Evolutionary conservation across 371 early-diverging fungal genomes (phyloP).

Genomic region (Mortierella polycephala): DNA sequence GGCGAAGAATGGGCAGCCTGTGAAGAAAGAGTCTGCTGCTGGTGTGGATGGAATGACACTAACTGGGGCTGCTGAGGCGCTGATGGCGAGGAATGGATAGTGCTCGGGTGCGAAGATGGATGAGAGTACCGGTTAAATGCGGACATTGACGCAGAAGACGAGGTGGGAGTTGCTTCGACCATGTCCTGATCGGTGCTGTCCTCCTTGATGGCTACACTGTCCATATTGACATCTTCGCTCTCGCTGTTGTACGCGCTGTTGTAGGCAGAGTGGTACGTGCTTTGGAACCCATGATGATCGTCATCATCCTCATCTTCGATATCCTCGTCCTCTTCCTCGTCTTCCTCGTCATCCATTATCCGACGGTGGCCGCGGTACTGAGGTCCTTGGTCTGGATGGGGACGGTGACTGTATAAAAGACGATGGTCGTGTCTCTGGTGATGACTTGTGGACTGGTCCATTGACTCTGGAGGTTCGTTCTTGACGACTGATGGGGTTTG

Average conservation of each 20-base stretch:
- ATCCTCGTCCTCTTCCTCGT: slow-evolving; percentile 30
- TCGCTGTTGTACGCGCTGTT: slow-evolving; percentile 52
- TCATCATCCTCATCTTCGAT: slow-evolving; percentile 41
- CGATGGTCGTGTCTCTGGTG: slow-evolving; percentile 1
- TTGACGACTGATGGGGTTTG: slow-evolving; percentile 9
- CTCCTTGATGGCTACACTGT: slow-evolving; percentile 54
- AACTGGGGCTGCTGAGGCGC: slow-evolving; percentile 2
- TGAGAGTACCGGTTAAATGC: slow-evolving; percentile 17
- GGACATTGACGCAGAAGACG: slow-evolving; percentile 22
- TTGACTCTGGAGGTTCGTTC: slow-evolving; percentile 7
- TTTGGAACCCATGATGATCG: slow-evolving; percentile 27
- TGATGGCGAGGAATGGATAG: slow-evolving; percentile 7
- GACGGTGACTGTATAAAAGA: slow-evolving; percentile 2
- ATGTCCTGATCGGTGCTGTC: slow-evolving; percentile 41
- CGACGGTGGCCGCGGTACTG: slow-evolving; percentile 24
- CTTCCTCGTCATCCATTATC: slow-evolving; percentile 36
- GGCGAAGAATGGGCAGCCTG: slow-evolving; percentile 7
- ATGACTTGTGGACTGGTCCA: slow-evolving; percentile 1
- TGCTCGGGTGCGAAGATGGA: slow-evolving; percentile 1
- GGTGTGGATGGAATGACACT: slow-evolving; percentile 12
- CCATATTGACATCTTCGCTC: slow-evolving; percentile 49
- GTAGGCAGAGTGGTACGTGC: slow-evolving; percentile 32
- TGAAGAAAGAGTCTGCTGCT: slow-evolving; percentile 15
- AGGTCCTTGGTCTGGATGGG: slow-evolving; percentile 8
- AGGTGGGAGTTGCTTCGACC: slow-evolving; percentile 33